Base-by-base conservation (phyloP, 176 grass and related monocot genomes). In the Oryza brachyantha region DNA sequence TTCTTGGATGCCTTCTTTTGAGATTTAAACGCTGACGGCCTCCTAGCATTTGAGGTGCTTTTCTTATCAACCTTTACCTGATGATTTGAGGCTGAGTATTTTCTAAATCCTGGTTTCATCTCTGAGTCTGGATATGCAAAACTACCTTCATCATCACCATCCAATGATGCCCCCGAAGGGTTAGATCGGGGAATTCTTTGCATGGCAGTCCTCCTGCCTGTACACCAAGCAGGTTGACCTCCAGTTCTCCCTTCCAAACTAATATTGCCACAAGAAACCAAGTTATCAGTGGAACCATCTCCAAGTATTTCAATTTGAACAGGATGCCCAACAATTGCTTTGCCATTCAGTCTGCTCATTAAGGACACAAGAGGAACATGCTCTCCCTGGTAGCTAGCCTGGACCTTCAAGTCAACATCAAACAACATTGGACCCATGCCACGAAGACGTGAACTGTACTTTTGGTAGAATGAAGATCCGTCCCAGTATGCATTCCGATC, bases 281-380 rank as follows among this genome's bases (percentile, higher is more conserved):
- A 66, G 79, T 88, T 74, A 48, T 72, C 81, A 32, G 90, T 89
- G 78, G 90, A 95, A 70, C 92, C 96, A 81, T 93, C 85, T 87
- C 84, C 83, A 26, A 95, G 60, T 80, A 89, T 99, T 80, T 99
- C 96, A 73, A 99, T 94, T 87, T 95, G 96, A 63, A 99, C 79
- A 83, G 96, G 96, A 35, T 99, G 92, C 42, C 96, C 96, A 81
- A 99, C 84, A 80, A 99, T 93, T 75, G 96, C 96, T 84, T 99
- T 99, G 65, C 96, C 92, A 87, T 99, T 92, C 78, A 99, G 85
- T 74, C 96, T 88, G 78, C 96, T 95, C 96, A 99, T 99, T 68
- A 99, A 66, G 76, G 88, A 99, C 75, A 99, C 96, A 66, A 99
- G 90, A 83, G 96, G 96, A 76, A 99, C 96, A 88, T 86, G 87